phyloP scores from a whole-genome alignment of 2,329 filamentous ascomycete species.

The Amauroascus niger region DNA sequence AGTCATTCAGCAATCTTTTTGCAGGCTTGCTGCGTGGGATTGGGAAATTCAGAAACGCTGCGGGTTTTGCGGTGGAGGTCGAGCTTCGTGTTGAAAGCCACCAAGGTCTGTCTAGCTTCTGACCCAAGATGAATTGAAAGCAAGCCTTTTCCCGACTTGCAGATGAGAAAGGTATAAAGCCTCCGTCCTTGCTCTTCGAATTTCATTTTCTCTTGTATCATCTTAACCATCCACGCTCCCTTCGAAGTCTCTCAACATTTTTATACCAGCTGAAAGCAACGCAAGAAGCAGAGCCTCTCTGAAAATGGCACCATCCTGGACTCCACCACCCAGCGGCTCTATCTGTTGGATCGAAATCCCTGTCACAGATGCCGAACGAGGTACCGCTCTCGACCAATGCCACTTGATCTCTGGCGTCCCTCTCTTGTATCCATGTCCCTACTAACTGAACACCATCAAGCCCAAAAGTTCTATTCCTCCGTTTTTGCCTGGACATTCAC shows the following conservation, averaged over 20 bases:
- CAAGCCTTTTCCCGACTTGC: not conserved
- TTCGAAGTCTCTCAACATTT: not conserved
- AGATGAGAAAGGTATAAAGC: not conserved
- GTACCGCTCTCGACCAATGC: no score
- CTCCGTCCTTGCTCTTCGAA: not conserved
- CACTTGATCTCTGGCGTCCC: not conserved
- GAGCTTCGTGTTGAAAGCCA: not conserved
- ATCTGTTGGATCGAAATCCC: conserved; percentile 22
- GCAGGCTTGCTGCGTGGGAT: no score
- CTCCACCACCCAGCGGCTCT: conserved; percentile 17
- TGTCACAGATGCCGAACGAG: conserved; percentile 18
- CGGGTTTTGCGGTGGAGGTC: not conserved
- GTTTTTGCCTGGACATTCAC: conserved; percentile 22
- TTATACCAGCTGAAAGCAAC: not conserved
- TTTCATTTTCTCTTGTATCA: not conserved
- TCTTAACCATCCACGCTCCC: not conserved
- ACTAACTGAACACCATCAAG: conserved; percentile 6
- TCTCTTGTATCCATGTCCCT: not conserved
- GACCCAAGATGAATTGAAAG: not conserved
- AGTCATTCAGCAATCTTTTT: no score
- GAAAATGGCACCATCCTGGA: conserved; percentile 14
- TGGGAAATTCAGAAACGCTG: no score
- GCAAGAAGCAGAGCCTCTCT: not conserved
- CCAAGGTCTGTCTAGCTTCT: not conserved
- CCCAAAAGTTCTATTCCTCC: conserved; percentile 19